Percentiles rank a stretch among this genome's conserved stretches.
phyloP scores from a whole-genome alignment of 352 stramenopile genomes.

The Pythium insidiosum region DNA sequence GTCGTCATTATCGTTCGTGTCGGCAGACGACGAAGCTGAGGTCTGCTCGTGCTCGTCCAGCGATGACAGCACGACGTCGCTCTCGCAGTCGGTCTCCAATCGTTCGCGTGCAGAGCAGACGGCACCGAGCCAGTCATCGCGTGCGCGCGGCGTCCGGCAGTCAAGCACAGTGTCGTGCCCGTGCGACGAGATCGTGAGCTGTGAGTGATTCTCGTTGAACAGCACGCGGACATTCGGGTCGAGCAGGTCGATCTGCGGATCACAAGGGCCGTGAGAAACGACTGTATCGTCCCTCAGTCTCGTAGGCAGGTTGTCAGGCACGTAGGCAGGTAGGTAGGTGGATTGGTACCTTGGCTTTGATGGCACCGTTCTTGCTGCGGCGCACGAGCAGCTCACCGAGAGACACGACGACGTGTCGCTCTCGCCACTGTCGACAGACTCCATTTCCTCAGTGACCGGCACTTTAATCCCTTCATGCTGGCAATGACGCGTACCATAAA shows the following conservation, averaged over 20 bases:
- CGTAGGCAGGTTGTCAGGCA: not conserved
- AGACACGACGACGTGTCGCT: slow-evolving; percentile 50
- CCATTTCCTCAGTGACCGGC: not conserved
- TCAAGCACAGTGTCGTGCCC: slow-evolving; percentile 38
- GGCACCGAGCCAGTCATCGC: slow-evolving; percentile 55
- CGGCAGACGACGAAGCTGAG: not conserved
- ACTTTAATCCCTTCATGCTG: not conserved
- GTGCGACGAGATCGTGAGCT: slow-evolving; percentile 41
- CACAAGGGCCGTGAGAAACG: slow-evolving; percentile 1
- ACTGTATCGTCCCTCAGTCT: not conserved
- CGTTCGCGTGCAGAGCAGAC: slow-evolving; percentile 43
- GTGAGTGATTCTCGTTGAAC: slow-evolving; percentile 51
- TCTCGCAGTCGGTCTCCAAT: slow-evolving; percentile 27
- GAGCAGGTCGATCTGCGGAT: slow-evolving; percentile 44
- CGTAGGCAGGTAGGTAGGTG: too few species aligned
- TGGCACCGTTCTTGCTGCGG: slow-evolving; percentile 27
- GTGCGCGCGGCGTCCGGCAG: slow-evolving; percentile 30
- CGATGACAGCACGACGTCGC: slow-evolving; percentile 29
- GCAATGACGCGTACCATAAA: slow-evolving; percentile 35
- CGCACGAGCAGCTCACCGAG: slow-evolving; percentile 38
- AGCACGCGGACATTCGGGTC: slow-evolving; percentile 41
- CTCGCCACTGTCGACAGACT: slow-evolving; percentile 37
- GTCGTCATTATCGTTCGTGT: slow-evolving; percentile 5
- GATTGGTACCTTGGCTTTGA: slow-evolving; percentile 71
- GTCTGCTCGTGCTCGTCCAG: slow-evolving; percentile 27